phyloP scores from a whole-genome alignment of 768 basidiomycete species.

The Lactifluus pinguis region DNA sequence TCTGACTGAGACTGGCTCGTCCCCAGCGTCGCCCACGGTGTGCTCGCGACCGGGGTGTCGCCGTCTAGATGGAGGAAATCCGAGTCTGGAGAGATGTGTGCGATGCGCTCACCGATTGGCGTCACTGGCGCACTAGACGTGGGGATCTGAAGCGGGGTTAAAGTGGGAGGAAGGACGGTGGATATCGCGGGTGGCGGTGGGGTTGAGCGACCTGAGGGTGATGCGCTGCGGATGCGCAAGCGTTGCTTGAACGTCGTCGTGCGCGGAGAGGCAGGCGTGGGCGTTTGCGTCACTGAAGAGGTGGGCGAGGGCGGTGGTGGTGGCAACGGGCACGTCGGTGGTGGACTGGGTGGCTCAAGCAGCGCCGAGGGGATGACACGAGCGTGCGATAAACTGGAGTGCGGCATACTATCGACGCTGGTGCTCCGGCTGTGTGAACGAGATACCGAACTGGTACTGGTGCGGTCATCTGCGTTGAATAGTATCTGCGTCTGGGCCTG shows the following conservation, averaged over 20 bases:
- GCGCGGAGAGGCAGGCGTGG: conserved; percentile 14
- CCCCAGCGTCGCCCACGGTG: neutral
- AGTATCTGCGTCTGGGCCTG: conserved; percentile 37
- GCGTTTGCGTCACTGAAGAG: conserved; percentile 16
- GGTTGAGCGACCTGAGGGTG: conserved; percentile 18
- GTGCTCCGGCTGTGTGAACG: conserved; percentile 23
- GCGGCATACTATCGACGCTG: conserved; percentile 20
- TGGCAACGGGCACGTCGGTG: conserved; percentile 39
- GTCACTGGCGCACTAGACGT: conserved; percentile 27
- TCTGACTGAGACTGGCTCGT: too few relatives aligned
- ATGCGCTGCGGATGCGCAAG: conserved; percentile 54
- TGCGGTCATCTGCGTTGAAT: conserved; percentile 22
- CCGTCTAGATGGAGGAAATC: conserved; percentile 45
- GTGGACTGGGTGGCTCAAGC: conserved; percentile 31
- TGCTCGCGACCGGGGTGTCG: conserved; percentile 8
- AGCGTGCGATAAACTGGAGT: conserved; percentile 35
- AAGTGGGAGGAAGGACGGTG: conserved; percentile 11
- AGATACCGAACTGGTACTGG: conserved; percentile 35
- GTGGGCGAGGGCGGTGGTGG: conserved; percentile 20
- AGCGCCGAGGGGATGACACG: conserved; percentile 35
- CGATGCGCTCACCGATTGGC: conserved; percentile 64
- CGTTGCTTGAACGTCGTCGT: conserved; percentile 42
- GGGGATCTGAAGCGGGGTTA: conserved; percentile 22
- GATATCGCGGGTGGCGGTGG: conserved; percentile 27
- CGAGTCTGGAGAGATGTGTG: conserved; percentile 40